These are phyloP conservation scores for Inosperma sp. DNA, from an alignment of 768 basidiomycete genomes.

Conservation along the genomic window DNA sequence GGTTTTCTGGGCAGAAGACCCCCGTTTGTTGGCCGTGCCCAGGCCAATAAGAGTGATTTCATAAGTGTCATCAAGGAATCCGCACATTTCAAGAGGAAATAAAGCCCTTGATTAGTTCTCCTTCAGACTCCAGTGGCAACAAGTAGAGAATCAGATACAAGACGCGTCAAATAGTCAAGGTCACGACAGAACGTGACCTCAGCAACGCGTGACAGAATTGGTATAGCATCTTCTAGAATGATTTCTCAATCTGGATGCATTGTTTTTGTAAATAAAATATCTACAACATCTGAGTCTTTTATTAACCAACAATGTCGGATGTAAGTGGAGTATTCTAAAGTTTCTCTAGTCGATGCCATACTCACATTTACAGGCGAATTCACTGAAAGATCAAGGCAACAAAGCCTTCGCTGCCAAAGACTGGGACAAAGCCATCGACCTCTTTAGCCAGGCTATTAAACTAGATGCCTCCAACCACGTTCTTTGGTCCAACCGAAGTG, in stretches of 20 bases:
- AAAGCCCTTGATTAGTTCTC: too few relatives aligned
- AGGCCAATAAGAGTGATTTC: too few relatives aligned
- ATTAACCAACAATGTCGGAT: constrained; percentile 35
- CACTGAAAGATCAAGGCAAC: constrained; percentile 90
- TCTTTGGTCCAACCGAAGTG: constrained; percentile 89
- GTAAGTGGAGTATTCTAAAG: constrained; percentile 24
- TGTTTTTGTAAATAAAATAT: neutral
- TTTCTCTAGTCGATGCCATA: neutral
- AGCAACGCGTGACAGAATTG: constrained; percentile 22
- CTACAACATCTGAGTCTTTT: neutral
- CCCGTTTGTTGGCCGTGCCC: too few relatives aligned
- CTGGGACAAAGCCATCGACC: constrained; percentile 81
- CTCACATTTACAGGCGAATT: constrained; percentile 37
- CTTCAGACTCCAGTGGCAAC: too few relatives aligned
- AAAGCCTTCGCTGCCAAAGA: constrained; percentile 93
- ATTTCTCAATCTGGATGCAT: constrained; percentile 8
- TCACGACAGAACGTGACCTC: constrained; percentile 6
- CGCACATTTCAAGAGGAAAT: too few relatives aligned
- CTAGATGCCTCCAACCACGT: constrained; percentile 84
- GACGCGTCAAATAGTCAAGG: too few relatives aligned
- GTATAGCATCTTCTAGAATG: constrained; percentile 34
- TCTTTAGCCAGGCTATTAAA: constrained; percentile 78
- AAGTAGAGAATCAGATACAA: too few relatives aligned
- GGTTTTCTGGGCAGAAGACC: too few relatives aligned
- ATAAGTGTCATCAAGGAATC: too few relatives aligned